Percentiles rank a stretch among this genome's conserved stretches.
phyloP scores from a whole-genome alignment of 305 asterid genomes.

The Solanum chacoense region DNA sequence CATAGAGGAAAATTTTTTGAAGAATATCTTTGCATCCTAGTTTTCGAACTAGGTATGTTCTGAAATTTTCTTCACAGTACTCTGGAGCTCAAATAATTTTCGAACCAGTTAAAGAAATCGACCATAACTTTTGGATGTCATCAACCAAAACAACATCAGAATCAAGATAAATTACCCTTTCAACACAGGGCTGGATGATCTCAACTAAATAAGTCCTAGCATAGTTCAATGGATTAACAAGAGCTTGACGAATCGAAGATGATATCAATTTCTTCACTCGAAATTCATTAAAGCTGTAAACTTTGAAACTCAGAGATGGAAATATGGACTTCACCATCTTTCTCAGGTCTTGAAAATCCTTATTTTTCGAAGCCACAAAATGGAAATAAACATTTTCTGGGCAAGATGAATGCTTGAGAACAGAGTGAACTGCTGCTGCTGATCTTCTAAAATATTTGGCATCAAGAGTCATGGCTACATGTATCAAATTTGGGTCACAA shows the following conservation, averaged over 20 bases:
- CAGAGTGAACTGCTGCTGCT: slow-evolving; percentile 56
- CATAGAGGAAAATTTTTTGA: too few relatives aligned
- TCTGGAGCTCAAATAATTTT: slow-evolving; percentile 60
- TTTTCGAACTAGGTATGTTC: slow-evolving; percentile 10
- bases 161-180: slow-evolving; percentile 46
- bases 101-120: slow-evolving; percentile 13
- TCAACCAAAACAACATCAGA: slow-evolving; percentile 51
- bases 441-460: slow-evolving; percentile 48
- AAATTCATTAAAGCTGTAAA: slow-evolving; percentile 23
- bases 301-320: slow-evolving; percentile 31
- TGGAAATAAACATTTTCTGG: slow-evolving; percentile 51
- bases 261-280: slow-evolving; percentile 38
- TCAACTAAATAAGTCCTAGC: slow-evolving; percentile 54
- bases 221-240: slow-evolving; percentile 56
- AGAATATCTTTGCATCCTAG: too few relatives aligned
- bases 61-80: slow-evolving; percentile 40
- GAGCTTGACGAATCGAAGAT: slow-evolving; percentile 46
- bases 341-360: too few relatives aligned
- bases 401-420: slow-evolving; percentile 47
- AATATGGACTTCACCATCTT: slow-evolving; percentile 9
- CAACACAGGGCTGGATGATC: slow-evolving; percentile 33
- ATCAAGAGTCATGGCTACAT: slow-evolving; percentile 60
- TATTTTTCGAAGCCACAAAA: slow-evolving; percentile 10
- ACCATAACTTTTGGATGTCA: slow-evolving; percentile 34
- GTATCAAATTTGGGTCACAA: slow-evolving; percentile 34